These are phyloP conservation scores for Cyberlindnera xylosilytica DNA, from an alignment of 805 yeast species.

Conservation along the genomic window DNA sequence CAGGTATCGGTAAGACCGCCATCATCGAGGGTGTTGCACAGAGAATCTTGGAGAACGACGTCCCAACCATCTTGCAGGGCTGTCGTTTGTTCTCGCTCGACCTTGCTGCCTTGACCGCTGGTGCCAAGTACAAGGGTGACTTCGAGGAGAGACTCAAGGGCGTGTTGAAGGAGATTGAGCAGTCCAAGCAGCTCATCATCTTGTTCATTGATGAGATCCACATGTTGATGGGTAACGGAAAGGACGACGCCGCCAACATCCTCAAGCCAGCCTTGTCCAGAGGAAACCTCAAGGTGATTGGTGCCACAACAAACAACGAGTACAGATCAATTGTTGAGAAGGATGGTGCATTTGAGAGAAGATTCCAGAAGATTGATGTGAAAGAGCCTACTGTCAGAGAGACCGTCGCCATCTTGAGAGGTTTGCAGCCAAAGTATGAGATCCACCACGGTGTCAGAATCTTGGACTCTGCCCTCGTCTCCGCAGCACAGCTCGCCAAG, in stretches of 20 bases:
- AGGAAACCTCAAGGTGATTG: conserved; percentile 94
- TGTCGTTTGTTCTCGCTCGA: conserved; percentile 86
- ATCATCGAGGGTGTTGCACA: conserved; percentile 99
- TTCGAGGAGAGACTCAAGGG: conserved; percentile 98
- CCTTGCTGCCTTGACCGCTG: conserved; percentile 95
- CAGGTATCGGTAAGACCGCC: conserved; percentile 99
- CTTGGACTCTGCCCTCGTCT: conserved; percentile 87
- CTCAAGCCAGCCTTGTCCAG: conserved; percentile 97
- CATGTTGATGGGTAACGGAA: conserved; percentile 99
- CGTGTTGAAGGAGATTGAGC: conserved; percentile 89
- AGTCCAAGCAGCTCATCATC: conserved; percentile 79
- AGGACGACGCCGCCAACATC: conserved; percentile 93
- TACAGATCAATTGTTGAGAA: conserved; percentile 90
- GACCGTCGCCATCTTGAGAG: conserved; percentile 94
- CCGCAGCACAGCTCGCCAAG: conserved; percentile 93
- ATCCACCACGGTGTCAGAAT: conserved; percentile 97
- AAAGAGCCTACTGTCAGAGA: conserved; percentile 90
- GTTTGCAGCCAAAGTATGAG: conserved; percentile 91
- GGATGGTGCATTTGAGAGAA: conserved; percentile 98
- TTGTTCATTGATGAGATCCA: conserved; percentile 97
- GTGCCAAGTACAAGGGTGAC: conserved; percentile 98
- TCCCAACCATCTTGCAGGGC: conserved; percentile 80
- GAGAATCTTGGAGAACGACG: conserved; percentile 92
- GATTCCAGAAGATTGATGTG: conserved; percentile 96
- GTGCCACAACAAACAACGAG: conserved; percentile 96